phyloP scores from a whole-genome alignment of 129 eudicot genomes.

The Artemisia annua region DNA sequence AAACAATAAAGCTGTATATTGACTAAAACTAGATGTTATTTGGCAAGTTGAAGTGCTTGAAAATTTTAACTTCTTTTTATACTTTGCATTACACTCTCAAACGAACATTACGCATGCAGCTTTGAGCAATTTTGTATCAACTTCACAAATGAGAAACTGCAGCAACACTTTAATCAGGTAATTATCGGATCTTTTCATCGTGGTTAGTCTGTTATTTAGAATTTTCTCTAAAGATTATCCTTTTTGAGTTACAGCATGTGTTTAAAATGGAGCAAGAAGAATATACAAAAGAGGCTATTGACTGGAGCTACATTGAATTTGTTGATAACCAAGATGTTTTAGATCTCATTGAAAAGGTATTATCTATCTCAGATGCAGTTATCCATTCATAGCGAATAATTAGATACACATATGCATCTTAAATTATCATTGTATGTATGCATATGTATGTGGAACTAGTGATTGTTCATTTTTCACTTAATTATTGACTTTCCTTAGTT shows the following conservation, averaged over 20 bases:
- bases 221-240: slow-evolving; percentile 7
- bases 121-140: slow-evolving; percentile 99
- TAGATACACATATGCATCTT: background rate
- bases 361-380: slow-evolving; percentile 8
- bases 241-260: slow-evolving; percentile 68
- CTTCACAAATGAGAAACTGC: slow-evolving; percentile 97
- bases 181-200: slow-evolving; percentile 1
- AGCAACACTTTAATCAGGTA: slow-evolving; percentile 98
- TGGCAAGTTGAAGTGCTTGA: slow-evolving; percentile 21
- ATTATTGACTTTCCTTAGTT: slow-evolving; percentile 2
- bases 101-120: slow-evolving; percentile 48
- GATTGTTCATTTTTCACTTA: background rate
- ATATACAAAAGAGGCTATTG: slow-evolving; percentile 86
- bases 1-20: slow-evolving; percentile 16
- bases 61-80: background rate
- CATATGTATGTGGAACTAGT: background rate
- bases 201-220: slow-evolving; percentile 3
- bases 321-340: slow-evolving; percentile 99
- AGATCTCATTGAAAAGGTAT: slow-evolving; percentile 98
- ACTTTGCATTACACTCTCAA: background rate
- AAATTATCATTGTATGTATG: too few relatives aligned
- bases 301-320: slow-evolving; percentile 99
- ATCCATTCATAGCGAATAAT: background rate
- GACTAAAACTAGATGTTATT: slow-evolving; percentile 21
- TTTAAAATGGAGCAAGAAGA: slow-evolving; percentile 99